Conservation (phyloP, 495 filamentous ascomycete species). For the Annulohypoxylon nitens region DNA sequence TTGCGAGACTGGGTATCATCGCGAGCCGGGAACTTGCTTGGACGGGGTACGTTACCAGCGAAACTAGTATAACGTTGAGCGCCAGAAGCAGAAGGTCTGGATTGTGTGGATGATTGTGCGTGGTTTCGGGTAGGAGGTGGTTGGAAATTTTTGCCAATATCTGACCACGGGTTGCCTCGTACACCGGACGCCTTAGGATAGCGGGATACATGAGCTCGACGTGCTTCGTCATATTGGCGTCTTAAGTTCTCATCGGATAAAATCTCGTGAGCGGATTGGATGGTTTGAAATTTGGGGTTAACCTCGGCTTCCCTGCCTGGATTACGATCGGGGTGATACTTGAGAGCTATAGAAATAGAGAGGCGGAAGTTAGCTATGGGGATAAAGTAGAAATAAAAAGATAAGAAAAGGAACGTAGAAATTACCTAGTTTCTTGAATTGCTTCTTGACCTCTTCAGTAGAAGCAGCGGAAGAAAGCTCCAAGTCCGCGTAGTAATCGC, state of each 20-base stretch:
- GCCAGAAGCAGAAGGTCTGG: conserved; percentile 62
- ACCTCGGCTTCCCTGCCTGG: conserved; percentile 82
- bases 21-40: conserved; percentile 52
- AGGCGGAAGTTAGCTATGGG: conserved; percentile 15
- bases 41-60: conserved; percentile 53
- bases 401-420: not conserved
- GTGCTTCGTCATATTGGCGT: conserved; percentile 81
- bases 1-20: conserved; percentile 47
- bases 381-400: not conserved
- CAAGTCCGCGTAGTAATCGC: conserved; percentile 90
- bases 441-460: conserved; percentile 81
- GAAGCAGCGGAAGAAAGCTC: conserved; percentile 74
- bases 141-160: conserved; percentile 60
- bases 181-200: conserved; percentile 60
- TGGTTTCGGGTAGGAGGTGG: conserved; percentile 62
- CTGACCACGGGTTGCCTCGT: conserved; percentile 66
- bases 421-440: conserved; percentile 85
- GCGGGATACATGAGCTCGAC: conserved; percentile 54
- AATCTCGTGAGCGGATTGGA: conserved; percentile 88
- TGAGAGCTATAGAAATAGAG: conserved; percentile 68
- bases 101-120: conserved; percentile 36
- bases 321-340: conserved; percentile 92
- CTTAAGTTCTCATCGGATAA: conserved; percentile 75
- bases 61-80: conserved; percentile 69
- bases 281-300: conserved; percentile 83